A percentile compares a stretch with the other conserved stretches of the same genome.
Conservation (phyloP, 768 basidiomycete genomes). For the Termitomyces sp. region DNA sequence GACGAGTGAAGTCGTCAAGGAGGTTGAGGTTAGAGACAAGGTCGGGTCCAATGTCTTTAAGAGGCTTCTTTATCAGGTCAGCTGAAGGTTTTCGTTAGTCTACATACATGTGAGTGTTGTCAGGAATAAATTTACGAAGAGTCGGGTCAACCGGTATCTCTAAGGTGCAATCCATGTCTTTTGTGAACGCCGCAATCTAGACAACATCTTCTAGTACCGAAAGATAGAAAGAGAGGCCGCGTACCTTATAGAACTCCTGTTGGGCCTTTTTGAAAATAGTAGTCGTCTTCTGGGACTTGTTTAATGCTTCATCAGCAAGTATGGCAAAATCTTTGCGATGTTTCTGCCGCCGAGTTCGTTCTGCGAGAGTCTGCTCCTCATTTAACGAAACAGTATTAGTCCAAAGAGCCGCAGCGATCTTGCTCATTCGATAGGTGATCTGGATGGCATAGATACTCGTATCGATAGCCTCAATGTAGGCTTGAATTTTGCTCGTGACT, state of each 20-base stretch:
- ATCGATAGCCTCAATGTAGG: slow-evolving; percentile 16
- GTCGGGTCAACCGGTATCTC: slow-evolving; percentile 29
- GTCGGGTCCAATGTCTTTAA: slow-evolving; percentile 31
- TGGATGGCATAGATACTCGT: slow-evolving; percentile 13
- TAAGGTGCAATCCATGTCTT: slow-evolving; percentile 25
- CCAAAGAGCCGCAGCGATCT: slow-evolving; percentile 7
- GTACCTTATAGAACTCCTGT: slow-evolving; percentile 33
- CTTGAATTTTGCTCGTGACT: slow-evolving; percentile 9
- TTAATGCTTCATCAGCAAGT: slow-evolving; percentile 21
- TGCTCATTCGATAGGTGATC: slow-evolving; percentile 13
- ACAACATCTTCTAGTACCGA: not conserved
- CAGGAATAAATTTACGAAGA: slow-evolving; percentile 19
- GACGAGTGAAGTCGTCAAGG: slow-evolving; percentile 25
- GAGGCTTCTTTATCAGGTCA: slow-evolving; percentile 23
- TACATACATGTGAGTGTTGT: not conserved
- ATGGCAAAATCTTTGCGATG: slow-evolving; percentile 15
- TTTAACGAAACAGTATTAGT: not conserved
- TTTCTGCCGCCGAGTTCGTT: slow-evolving; percentile 1
- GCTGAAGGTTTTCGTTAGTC: slow-evolving; percentile 13
- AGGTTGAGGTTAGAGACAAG: slow-evolving; percentile 32
- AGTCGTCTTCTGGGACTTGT: slow-evolving; percentile 20
- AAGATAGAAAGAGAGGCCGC: not conserved
- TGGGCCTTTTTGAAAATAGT: slow-evolving; percentile 24
- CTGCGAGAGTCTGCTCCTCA: slow-evolving; percentile 1
- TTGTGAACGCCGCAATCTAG: slow-evolving; percentile 34